phyloP scores from a whole-genome alignment of 108 stramenopile species.

The Skeletonema menzelii region DNA sequence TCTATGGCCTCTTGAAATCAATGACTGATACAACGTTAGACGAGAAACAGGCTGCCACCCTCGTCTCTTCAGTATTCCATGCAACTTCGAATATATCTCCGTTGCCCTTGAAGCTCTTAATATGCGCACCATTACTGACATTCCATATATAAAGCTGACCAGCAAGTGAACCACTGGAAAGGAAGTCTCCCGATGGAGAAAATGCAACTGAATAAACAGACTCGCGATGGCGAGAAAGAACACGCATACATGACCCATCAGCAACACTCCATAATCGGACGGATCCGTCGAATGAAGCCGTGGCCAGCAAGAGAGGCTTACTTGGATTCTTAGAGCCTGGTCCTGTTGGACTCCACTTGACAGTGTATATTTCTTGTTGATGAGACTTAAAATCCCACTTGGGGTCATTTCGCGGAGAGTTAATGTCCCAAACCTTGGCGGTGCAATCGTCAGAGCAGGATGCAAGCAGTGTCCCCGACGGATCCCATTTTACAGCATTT shows the following conservation, averaged over 20 bases:
- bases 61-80: constrained; percentile 91
- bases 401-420: constrained; percentile 57
- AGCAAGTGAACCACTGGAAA: constrained; percentile 86
- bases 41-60: constrained; percentile 89
- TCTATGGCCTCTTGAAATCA: constrained; percentile 68
- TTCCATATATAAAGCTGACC: constrained; percentile 94
- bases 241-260: constrained; percentile 79
- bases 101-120: constrained; percentile 88
- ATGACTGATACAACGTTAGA: constrained; percentile 87
- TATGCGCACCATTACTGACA: constrained; percentile 68
- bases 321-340: constrained; percentile 86
- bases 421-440: constrained; percentile 93
- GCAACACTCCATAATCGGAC: constrained; percentile 92
- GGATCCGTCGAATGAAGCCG: constrained; percentile 95
- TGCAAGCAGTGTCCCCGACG: constrained; percentile 88
- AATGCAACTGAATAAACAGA: constrained; percentile 90
- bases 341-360: constrained; percentile 97
- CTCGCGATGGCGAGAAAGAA: constrained; percentile 85
- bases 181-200: constrained; percentile 83
- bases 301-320: constrained; percentile 87
- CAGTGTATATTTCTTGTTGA: constrained; percentile 95
- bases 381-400: constrained; percentile 90
- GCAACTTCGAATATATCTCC: constrained; percentile 95
- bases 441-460: constrained; percentile 96
- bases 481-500: constrained; percentile 97